Base-by-base conservation (phyloP, 2,329 filamentous ascomycete genomes). In the Colletotrichum gloeosporioides region DNA sequence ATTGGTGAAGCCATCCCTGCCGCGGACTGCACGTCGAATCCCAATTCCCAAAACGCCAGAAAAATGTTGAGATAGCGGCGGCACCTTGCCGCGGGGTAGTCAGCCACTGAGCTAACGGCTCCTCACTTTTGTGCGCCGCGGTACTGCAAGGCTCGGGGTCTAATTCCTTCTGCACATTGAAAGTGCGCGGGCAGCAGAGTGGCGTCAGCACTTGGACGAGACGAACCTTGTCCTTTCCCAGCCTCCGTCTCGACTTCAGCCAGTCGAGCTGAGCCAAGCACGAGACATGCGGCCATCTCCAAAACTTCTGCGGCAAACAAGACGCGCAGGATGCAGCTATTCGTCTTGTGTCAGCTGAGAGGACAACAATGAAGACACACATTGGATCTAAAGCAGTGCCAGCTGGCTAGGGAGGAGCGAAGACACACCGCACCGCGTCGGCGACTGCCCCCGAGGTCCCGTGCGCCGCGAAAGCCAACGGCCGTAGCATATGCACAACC, bases 391-490 rank as follows among this genome's bases (percentile, higher is more conserved):
- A 69, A 16, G 31, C 29, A 39, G 25, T 65, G 67, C 57, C 71
- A 75, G 49, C 49, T 75, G 68, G 62, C 73, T 72, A 67, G 55
- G 34, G 49, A 22, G 29, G 31, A 22, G 13, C 29, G n/a, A n/a
- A 34, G 15, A 15, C 10, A 8, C 44, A 53, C 44, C 44, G 44
- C 44, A 53, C n/a, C 44, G 44, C 57, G n/a, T 65, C 44, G 59
- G 59, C 16, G 59, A 71, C n/a, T n/a, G 32, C 29, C 55, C 71
- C 57, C 7, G 44, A 71, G 71, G 13, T 34, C 44, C 71, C 59
- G 71, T 73, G 71, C 71, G 66, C 71, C 71, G 57, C 29, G 8
- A 63, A 70, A 55, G 66, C n/a, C 71, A 71, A 49, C 71, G 59
- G 44, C 67, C 59, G 59, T 71, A 59, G 65, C 44, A 22, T 53